A percentile compares a stretch with the other conserved stretches of the same genome.
phyloP scores from a whole-genome alignment of 805 yeast genomes.

The Suhomyces sp. region DNA sequence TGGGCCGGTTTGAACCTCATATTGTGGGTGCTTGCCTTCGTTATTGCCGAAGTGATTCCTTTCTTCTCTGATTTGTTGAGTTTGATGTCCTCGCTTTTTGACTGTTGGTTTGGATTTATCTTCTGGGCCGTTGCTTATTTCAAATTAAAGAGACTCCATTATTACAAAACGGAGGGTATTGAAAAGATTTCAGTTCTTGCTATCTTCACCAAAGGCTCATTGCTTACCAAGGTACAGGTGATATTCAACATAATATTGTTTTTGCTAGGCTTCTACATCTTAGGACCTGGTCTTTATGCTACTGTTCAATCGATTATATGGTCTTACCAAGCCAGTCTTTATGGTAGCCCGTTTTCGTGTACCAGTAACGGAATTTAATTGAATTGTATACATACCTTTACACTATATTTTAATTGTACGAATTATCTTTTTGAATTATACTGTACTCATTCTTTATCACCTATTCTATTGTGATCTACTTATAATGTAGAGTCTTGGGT shows the following conservation, averaged over 20 bases:
- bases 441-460: not conserved
- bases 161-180: conserved; percentile 16
- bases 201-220: conserved; percentile 25
- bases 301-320: conserved; percentile 52
- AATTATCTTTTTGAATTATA: not conserved
- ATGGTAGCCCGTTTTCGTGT: conserved; percentile 54
- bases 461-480: not conserved
- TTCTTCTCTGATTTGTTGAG: conserved; percentile 57
- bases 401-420: not conserved
- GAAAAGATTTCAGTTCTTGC: conserved; percentile 19
- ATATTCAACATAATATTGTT: conserved; percentile 37
- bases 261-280: conserved; percentile 47
- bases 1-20: conserved; percentile 46
- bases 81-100: conserved; percentile 59
- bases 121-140: conserved; percentile 62
- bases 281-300: conserved; percentile 60
- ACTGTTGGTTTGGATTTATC: conserved; percentile 64
- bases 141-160: conserved; percentile 33
- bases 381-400: not conserved
- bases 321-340: conserved; percentile 46
- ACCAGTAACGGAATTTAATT: conserved; percentile 31
- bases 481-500: conserved; percentile 41
- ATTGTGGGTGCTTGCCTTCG: conserved; percentile 52
- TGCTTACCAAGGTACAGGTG: conserved; percentile 35
- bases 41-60: conserved; percentile 65